Percentiles rank a stretch among this genome's conserved stretches.
Conservation (phyloP, 306 rosid genomes). For the Glycine tomentella region DNA sequence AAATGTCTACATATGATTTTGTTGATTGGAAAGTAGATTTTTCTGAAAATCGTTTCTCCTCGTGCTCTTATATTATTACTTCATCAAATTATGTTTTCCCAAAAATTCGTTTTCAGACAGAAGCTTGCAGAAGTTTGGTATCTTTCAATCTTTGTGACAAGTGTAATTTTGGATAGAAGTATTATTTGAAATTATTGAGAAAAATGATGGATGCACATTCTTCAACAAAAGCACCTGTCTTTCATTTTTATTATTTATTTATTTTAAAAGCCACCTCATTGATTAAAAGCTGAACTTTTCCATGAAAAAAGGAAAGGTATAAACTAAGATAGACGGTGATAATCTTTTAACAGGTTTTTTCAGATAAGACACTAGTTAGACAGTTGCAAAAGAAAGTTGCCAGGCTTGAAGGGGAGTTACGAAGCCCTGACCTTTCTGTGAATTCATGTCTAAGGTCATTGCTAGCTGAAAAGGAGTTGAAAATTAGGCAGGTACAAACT, state of each 20-base stretch:
- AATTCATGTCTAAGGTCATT: constrained; percentile 67
- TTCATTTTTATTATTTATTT: constrained; percentile 11
- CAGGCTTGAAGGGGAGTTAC: constrained; percentile 87
- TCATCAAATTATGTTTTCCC: neutral
- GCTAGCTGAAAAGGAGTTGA: constrained; percentile 75
- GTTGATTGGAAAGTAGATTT: constrained; percentile 7
- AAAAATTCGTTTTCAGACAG: neutral
- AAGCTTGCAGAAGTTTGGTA: constrained; percentile 15
- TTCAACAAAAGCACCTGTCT: neutral
- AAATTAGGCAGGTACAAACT: constrained; percentile 76
- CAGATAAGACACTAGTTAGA: constrained; percentile 69
- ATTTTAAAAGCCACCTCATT: constrained; percentile 9
- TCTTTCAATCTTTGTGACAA: constrained; percentile 13
- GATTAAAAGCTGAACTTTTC: constrained; percentile 19
- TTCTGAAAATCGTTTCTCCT: neutral
- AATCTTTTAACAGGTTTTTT: constrained; percentile 63
- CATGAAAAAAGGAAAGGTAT: neutral
- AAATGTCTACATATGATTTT: constrained; percentile 32
- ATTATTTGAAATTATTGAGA: constrained; percentile 27
- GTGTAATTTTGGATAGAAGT: constrained; percentile 13
- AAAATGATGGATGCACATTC: constrained; percentile 21
- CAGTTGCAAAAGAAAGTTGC: constrained; percentile 84
- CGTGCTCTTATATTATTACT: neutral
- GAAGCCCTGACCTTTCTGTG: constrained; percentile 73
- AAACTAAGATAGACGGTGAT: constrained; percentile 21